A percentile compares a stretch with the other conserved stretches of the same genome.
Conservation (phyloP, 306 rosid species). For the Datisca glomerata region DNA sequence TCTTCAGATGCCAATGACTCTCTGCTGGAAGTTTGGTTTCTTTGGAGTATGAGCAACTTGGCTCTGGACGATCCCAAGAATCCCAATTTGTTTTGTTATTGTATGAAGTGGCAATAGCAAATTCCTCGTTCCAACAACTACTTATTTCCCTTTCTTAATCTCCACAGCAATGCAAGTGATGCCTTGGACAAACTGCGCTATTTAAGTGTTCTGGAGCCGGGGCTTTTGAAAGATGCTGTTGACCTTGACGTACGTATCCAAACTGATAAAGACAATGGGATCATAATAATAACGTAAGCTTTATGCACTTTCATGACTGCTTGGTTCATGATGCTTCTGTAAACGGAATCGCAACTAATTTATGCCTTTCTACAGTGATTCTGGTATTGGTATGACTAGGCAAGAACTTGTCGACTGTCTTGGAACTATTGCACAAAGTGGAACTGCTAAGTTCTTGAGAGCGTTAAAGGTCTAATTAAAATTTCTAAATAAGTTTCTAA, state of each 20-base stretch:
- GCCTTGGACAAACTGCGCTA: constrained; percentile 94
- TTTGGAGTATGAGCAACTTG: too few relatives aligned
- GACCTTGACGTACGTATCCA: constrained; percentile 78
- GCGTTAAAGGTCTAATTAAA: not conserved
- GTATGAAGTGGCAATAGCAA: too few relatives aligned
- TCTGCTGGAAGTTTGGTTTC: not conserved
- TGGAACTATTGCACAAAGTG: constrained; percentile 89
- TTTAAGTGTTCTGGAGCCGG: constrained; percentile 76
- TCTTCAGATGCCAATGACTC: not conserved
- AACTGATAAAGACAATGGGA: constrained; percentile 77
- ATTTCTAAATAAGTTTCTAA: not conserved
- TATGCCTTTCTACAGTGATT: constrained; percentile 45
- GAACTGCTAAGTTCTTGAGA: constrained; percentile 13
- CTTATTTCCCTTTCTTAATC: not conserved
- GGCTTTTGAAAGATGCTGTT: constrained; percentile 51
- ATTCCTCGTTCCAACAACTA: too few relatives aligned
- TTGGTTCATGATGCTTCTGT: not conserved
- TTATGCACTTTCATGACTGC: not conserved
- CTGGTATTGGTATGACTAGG: constrained; percentile 57
- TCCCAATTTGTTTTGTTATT: not conserved
- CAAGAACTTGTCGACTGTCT: not conserved
- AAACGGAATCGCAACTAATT: not conserved
- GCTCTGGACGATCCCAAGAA: too few relatives aligned
- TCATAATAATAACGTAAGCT: constrained; percentile 57
- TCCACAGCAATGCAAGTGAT: constrained; percentile 86